A percentile compares a stretch with the other conserved stretches of the same genome.
These are phyloP conservation scores for Salix caprea DNA, from an alignment of 345 rosid species.

Conservation along the genomic window DNA sequence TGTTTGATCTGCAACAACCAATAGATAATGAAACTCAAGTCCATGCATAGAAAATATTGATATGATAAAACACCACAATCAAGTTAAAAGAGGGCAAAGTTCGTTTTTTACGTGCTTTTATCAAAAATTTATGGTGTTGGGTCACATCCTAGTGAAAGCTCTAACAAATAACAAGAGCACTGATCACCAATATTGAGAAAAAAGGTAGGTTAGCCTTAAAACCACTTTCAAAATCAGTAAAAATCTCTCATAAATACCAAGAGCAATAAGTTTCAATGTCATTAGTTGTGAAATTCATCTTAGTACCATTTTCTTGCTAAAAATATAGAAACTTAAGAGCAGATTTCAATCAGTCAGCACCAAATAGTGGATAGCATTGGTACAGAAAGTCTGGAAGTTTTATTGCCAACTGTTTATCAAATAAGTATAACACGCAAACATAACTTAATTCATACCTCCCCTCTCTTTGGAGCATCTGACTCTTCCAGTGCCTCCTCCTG, in stretches of 20 bases:
- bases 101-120: neutral
- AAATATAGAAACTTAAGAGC: neutral
- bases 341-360: neutral
- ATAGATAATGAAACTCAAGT: conserved; percentile 1
- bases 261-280: neutral
- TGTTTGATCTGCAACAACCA: conserved; percentile 50
- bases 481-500: conserved; percentile 32
- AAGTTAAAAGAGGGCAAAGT: neutral
- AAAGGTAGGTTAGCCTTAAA: neutral
- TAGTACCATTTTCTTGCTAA: neutral
- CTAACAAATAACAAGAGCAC: neutral
- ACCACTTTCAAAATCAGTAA: neutral
- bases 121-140: neutral
- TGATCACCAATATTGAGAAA: too few species aligned
- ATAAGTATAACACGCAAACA: neutral
- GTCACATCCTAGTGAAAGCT: neutral
- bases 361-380: neutral
- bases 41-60: neutral
- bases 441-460: conserved; percentile 51
- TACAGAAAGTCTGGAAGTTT: neutral
- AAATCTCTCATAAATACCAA: neutral
- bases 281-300: neutral
- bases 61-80: neutral
- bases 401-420: neutral
- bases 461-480: conserved; percentile 34